Evolutionary conservation across 1,139 yeast species (phyloP), one percentile per base, ranked within the genome.

Genomic region (Hyphopichia pseudoburtonii): DNA sequence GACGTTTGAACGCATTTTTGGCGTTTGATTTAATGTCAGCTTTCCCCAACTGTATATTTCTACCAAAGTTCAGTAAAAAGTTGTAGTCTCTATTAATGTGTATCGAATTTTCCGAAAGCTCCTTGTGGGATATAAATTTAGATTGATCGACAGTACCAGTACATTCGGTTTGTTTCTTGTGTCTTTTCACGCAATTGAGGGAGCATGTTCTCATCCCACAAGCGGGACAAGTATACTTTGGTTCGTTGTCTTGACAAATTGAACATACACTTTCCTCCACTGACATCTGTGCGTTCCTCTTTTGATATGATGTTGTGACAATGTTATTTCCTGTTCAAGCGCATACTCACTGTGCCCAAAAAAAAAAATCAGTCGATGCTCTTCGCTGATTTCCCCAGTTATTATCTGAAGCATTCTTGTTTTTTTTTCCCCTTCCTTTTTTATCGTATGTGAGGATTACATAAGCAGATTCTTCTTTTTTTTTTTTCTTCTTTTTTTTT

Each of bases 221-320:
- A 9, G 85, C 82, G 0, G 97, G 97, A 56, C 97, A 90, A n/a
- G 74, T 80, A 56, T 90, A 90, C 52, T 82, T 86, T 40, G 70
- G 59, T 16, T 55, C 58, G 17, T 65, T 57, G 17, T 52, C 50
- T 8, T 66, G 65, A 48, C 92, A 84, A 22, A 81, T 66, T 32
- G 69, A 67, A 51, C 88, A 82, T 27, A 53, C 27, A 14, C 10
- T 7, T 10, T 21, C 23, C 23, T 21, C 23, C 23, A 10, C 7
- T 11, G 27, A 24, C 27, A 24, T 24, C 6, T 5, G 10, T 24
- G 5, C 12, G 10, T 6, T 9, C 14, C n/a, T 8, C 5, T 24
- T 12, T 26, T 23, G n/a, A 9, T n/a, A n/a, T n/a, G n/a, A n/a
- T n/a, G n/a, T n/a, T n/a, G n/a, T n/a, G n/a, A n/a, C n/a, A n/a